Evolutionary conservation across 768 basidiomycete genomes (phyloP), one percentile per base, ranked within the genome.

Genomic region (Tylopilus felleus): DNA sequence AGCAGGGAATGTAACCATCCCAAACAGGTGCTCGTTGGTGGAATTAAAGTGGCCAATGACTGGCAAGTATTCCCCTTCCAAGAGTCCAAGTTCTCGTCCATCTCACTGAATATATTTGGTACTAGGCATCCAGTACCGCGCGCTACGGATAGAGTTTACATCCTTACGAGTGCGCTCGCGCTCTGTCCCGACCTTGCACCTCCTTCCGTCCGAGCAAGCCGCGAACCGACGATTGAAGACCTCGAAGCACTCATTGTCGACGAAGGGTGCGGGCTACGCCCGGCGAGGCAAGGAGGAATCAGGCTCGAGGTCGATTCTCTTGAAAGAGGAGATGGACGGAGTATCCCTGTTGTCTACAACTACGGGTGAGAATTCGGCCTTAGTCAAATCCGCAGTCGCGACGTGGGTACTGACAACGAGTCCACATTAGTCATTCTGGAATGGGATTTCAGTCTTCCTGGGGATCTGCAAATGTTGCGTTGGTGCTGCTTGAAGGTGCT

Each of bases 221-320:
- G 81, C 19, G 64, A 70, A 38, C 79, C 81, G 5, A 80, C 74
- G 0, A 43, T 82, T 8, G 76, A 80, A 7, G 82, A 84, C 56
- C 58, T 84, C 2, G 66, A 75, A 38, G 68, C 75, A 2, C 72
- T 80, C 31, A 71, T 82, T 31, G 62, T 81, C 6, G 78, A 77
- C 33, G 76, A 79, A 54, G 80, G 81, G 3, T 79, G 80, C 59
- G 90, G 90, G 3, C 68, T 91, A 44, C 75, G 88, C 4, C 90
- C 89, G 1, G 79, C 70, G 1, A 72, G 90, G 51, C 82, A 80
- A 38, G 85, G 83, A n/a, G 88, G 88, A 0, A 74, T 90, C 29
- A 70, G 87, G 23, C 69, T 89, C 2, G 84, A 80, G 38, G 66
- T 67, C 0, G 79, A 78, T 33, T 76, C 70, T 72, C 59, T 77